Conservation (phyloP, 371 early-diverging fungal species). For the Funneliformis caledonium region DNA sequence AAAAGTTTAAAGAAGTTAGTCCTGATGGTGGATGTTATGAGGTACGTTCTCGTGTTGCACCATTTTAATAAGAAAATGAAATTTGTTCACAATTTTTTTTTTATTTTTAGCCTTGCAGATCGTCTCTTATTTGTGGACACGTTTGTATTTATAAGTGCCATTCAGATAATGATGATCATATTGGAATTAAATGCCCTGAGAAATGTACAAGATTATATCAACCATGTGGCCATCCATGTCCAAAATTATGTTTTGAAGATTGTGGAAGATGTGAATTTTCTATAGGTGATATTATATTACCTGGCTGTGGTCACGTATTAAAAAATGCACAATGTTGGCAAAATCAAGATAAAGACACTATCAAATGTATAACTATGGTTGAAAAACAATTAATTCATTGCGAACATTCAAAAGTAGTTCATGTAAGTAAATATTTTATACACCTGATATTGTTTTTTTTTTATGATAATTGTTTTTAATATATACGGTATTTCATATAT, state of each 20-base stretch:
- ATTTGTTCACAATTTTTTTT: no score
- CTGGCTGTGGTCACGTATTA: conserved; percentile 44
- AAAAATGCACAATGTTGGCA: conserved; percentile 7
- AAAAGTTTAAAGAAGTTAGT: conserved; percentile 27
- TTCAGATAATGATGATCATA: conserved; percentile 23
- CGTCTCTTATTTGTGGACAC: no score
- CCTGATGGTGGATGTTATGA: conserved; percentile 51
- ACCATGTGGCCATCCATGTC: conserved; percentile 47
- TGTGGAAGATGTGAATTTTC: conserved; percentile 49
- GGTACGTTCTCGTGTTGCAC: no score
- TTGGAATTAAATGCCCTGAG: conserved; percentile 45
- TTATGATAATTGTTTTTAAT: background rate
- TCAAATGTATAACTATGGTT: background rate
- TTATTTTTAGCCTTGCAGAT: no score
- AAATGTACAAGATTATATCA: conserved; percentile 49
- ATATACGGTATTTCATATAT: background rate
- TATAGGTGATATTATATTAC: conserved; percentile 41
- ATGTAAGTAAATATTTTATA: background rate
- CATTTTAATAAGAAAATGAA: no score
- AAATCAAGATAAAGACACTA: background rate
- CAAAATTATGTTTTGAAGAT: conserved; percentile 47
- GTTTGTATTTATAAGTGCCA: conserved; percentile 43
- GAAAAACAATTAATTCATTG: background rate
- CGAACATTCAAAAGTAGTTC: background rate
- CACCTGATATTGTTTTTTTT: background rate